These are phyloP conservation scores for Coemansia asiatica DNA, from an alignment of 192 early-diverging fungal genomes.

Conservation along the genomic window DNA sequence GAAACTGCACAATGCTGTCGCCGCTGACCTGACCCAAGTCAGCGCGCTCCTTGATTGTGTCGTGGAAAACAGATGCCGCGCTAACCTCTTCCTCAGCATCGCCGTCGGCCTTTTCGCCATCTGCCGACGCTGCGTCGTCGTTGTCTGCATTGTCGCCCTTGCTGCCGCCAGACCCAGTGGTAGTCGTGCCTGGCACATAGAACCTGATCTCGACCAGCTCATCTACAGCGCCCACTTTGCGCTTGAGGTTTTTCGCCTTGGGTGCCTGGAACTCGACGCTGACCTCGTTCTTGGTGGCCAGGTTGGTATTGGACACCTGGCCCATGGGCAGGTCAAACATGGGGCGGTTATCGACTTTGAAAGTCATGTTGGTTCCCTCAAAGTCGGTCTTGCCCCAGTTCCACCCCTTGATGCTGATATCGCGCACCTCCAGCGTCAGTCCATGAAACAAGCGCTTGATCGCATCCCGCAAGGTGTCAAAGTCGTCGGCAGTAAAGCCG, in stretches of 20 bases:
- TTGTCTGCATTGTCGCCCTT: constrained; percentile 35
- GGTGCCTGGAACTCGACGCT: constrained; percentile 82
- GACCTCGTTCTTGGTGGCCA: constrained; percentile 89
- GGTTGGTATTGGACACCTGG: constrained; percentile 82
- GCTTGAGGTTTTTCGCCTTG: constrained; percentile 58
- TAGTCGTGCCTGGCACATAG: constrained; percentile 82
- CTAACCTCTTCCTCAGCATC: constrained; percentile 66
- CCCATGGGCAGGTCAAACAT: constrained; percentile 91
- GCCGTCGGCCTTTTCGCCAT: constrained; percentile 50
- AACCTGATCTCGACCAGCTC: constrained; percentile 88
- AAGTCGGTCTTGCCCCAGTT: constrained; percentile 95
- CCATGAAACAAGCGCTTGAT: constrained; percentile 70
- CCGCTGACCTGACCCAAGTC: constrained; percentile 85
- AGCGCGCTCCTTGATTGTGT: constrained; percentile 86
- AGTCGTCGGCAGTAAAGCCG: constrained; percentile 79
- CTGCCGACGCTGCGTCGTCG: constrained; percentile 56
- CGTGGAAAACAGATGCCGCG: constrained; percentile 77
- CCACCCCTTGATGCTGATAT: constrained; percentile 88
- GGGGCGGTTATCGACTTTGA: constrained; percentile 76
- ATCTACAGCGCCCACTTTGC: constrained; percentile 63
- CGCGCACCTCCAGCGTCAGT: constrained; percentile 75
- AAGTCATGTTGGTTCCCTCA: constrained; percentile 73
- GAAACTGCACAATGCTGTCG: constrained; percentile 88
- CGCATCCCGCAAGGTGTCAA: constrained; percentile 74
- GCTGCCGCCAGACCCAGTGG: constrained; percentile 45